Evolutionary conservation across 1,284 basidiomycete genomes (phyloP).

Genomic region (Boletus holoroseus): DNA sequence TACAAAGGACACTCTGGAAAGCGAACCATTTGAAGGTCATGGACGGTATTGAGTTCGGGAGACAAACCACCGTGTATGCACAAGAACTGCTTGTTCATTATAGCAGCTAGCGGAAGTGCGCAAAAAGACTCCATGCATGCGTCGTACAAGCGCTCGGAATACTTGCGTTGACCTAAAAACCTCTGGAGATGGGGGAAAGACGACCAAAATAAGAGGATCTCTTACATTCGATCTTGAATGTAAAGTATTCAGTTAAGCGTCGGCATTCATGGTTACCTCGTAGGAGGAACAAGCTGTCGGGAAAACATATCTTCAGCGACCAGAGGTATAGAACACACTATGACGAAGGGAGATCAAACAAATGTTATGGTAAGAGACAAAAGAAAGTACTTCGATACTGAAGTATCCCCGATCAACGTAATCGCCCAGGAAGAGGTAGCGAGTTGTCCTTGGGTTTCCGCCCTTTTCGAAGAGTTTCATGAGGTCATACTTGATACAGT

Average conservation of each 20-base stretch:
- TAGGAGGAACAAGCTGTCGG: slow-evolving; percentile 83
- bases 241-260: slow-evolving; percentile 83
- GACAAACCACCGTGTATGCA: slow-evolving; percentile 93
- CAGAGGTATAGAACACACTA: slow-evolving; percentile 88
- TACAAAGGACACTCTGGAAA: neutral
- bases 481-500: slow-evolving; percentile 65
- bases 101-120: slow-evolving; percentile 81
- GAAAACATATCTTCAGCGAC: slow-evolving; percentile 89
- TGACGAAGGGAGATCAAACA: slow-evolving; percentile 1
- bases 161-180: slow-evolving; percentile 79
- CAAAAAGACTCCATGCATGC: slow-evolving; percentile 93
- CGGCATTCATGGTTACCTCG: slow-evolving; percentile 89
- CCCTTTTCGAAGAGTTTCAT: slow-evolving; percentile 95
- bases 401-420: slow-evolving; percentile 94
- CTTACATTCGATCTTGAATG: slow-evolving; percentile 83
- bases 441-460: slow-evolving; percentile 80
- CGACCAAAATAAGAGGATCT: slow-evolving; percentile 15
- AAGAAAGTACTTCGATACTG: slow-evolving; percentile 71
- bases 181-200: slow-evolving; percentile 14
- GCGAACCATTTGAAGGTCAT: slow-evolving; percentile 46
- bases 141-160: slow-evolving; percentile 84
- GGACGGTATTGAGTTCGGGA: slow-evolving; percentile 84
- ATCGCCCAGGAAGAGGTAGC: slow-evolving; percentile 91
- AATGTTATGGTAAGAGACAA: neutral
- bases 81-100: slow-evolving; percentile 97